These are phyloP conservation scores for Populus nigra DNA, from an alignment of 345 rosid species.

Conservation along the genomic window DNA sequence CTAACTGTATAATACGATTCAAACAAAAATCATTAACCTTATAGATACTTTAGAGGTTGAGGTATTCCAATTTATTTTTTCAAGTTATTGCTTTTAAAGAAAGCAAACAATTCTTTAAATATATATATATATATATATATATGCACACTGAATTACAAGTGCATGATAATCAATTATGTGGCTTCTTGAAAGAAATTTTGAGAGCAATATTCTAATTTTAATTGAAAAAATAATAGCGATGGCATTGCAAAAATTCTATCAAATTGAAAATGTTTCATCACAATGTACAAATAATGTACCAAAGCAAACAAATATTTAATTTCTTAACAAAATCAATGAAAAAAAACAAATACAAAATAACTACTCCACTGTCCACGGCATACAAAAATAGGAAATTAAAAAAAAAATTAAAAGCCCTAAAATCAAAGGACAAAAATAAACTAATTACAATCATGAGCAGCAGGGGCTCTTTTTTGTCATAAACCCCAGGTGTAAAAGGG, in stretches of 20 bases:
- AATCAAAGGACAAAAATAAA: not conserved
- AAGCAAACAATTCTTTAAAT: not conserved
- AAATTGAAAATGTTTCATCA: not conserved
- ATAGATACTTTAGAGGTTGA: too few relatives aligned
- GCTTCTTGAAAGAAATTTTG: too few relatives aligned
- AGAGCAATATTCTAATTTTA: too few relatives aligned
- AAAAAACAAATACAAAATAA: not conserved
- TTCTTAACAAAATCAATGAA: not conserved
- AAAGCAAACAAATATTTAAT: not conserved
- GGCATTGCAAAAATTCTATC: too few relatives aligned
- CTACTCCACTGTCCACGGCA: not conserved
- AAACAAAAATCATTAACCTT: too few relatives aligned
- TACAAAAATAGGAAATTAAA: not conserved
- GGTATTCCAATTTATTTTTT: too few relatives aligned
- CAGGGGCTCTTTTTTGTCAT: conserved; percentile 84
- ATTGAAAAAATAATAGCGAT: too few relatives aligned
- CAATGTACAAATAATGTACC: not conserved
- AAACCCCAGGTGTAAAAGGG: conserved; percentile 88
- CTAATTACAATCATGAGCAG: conserved; percentile 28
- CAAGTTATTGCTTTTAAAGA: too few relatives aligned
- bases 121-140: not conserved
- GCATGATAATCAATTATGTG: too few relatives aligned
- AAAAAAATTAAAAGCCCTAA: not conserved
- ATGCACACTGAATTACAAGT: not conserved
- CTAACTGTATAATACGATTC: too few relatives aligned